These are phyloP conservation scores for Stagonosporopsis vannaccii DNA, from an alignment of 2,329 filamentous ascomycete species.

Conservation along the genomic window DNA sequence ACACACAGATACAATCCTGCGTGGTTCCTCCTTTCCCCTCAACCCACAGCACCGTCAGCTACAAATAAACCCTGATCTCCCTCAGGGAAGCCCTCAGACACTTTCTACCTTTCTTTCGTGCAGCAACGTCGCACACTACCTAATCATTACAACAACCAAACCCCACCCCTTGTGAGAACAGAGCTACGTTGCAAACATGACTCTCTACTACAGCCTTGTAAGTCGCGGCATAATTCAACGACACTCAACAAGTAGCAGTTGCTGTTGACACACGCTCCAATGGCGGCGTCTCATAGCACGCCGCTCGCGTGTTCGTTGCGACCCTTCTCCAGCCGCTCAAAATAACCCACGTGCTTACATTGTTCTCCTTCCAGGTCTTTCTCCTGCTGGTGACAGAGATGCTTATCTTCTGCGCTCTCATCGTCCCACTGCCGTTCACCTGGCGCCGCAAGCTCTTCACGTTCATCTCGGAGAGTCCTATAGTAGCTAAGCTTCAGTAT, in stretches of 20 bases:
- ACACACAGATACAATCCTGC: slow-evolving; percentile 34
- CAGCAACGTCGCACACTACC: slow-evolving; percentile 35
- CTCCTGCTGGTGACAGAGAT: slow-evolving; percentile 83
- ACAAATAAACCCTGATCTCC: slow-evolving; percentile 14
- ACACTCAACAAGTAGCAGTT: neutral
- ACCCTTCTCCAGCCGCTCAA: slow-evolving; percentile 1
- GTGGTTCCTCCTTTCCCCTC: slow-evolving; percentile 27
- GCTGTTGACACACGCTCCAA: slow-evolving; percentile 8
- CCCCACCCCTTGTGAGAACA: slow-evolving; percentile 25
- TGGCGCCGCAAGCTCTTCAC: slow-evolving; percentile 87
- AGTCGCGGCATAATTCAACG: slow-evolving; percentile 32
- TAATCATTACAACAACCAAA: slow-evolving; percentile 4
- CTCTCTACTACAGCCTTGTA: slow-evolving; percentile 73
- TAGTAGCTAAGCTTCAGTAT: slow-evolving; percentile 93
- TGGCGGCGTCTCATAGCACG: slow-evolving; percentile 5
- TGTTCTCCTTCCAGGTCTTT: slow-evolving; percentile 70
- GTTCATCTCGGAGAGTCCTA: slow-evolving; percentile 89
- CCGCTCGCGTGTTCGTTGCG: slow-evolving; percentile 16
- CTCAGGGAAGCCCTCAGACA: slow-evolving; percentile 3
- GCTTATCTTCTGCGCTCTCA: slow-evolving; percentile 78
- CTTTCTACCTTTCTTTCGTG: slow-evolving; percentile 4
- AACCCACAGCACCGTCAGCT: slow-evolving; percentile 16
- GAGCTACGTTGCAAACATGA: slow-evolving; percentile 62
- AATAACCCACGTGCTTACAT: slow-evolving; percentile 39
- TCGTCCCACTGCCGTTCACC: slow-evolving; percentile 87